phyloP scores from a whole-genome alignment of 371 early-diverging fungal genomes.

The Globomyces sp. region DNA sequence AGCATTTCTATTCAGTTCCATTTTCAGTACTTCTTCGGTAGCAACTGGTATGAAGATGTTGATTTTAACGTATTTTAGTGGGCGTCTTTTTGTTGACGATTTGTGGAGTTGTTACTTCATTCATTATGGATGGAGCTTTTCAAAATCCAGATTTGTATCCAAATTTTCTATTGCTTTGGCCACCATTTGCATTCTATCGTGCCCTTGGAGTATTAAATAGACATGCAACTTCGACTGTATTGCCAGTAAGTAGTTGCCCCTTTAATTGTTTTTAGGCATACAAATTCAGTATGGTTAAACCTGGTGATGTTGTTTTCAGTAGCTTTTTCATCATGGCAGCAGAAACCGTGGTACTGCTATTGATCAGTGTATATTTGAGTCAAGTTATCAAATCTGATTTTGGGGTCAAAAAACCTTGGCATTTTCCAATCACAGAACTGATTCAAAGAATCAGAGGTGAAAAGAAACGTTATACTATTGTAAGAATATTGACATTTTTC shows the following conservation, averaged over 20 bases:
- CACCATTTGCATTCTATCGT: conserved; percentile 71
- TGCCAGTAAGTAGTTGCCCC: neutral
- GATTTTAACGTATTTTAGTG: neutral
- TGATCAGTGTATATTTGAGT: conserved; percentile 41
- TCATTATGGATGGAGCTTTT: conserved; percentile 47
- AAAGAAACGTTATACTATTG: conserved; percentile 6
- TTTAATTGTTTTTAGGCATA: conserved; percentile 14
- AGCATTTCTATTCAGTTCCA: conserved; percentile 59
- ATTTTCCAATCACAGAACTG: conserved; percentile 6
- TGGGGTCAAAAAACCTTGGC: conserved; percentile 12
- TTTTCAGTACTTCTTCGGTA: conserved; percentile 58
- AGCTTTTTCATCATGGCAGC: conserved; percentile 48
- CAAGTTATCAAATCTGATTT: conserved; percentile 13
- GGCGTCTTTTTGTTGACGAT: conserved; percentile 61
- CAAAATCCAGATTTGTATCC: conserved; percentile 28
- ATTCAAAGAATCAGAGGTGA: neutral
- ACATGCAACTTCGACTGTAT: conserved; percentile 31
- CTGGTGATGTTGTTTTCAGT: conserved; percentile 43
- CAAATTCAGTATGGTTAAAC: conserved; percentile 45
- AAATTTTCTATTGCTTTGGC: conserved; percentile 62
- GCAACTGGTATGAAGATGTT: conserved; percentile 37
- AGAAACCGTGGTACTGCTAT: conserved; percentile 51
- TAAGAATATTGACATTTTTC: neutral
- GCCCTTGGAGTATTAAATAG: conserved; percentile 51
- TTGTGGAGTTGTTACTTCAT: conserved; percentile 56